Evolutionary conservation across 257 asterid genomes (phyloP).

Genomic region (Rauvolfia tetraphylla): DNA sequence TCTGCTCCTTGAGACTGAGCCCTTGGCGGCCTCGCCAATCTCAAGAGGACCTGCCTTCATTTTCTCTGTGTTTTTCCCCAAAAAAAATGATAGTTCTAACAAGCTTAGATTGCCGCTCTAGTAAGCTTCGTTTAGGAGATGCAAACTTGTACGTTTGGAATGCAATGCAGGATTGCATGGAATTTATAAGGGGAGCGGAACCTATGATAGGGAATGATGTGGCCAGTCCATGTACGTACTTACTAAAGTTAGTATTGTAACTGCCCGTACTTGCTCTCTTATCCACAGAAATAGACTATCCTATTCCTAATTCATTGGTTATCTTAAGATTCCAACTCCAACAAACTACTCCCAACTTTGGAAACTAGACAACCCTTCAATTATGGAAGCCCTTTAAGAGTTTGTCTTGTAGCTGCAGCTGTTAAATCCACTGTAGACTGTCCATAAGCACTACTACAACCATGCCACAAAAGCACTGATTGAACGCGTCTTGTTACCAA

Average conservation of each 20-base stretch:
- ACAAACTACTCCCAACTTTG: neutral
- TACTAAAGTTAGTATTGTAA: constrained; percentile 14
- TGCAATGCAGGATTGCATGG: neutral
- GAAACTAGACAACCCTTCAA: neutral
- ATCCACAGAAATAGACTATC: neutral
- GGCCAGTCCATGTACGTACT: constrained; percentile 6
- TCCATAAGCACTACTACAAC: neutral
- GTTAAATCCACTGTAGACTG: neutral
- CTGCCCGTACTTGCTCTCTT: constrained; percentile 29
- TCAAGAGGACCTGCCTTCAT: constrained; percentile 29
- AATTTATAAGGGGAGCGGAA: constrained; percentile 4
- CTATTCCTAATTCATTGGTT: neutral
- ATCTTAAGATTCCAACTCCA: constrained; percentile 24
- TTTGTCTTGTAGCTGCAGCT: neutral
- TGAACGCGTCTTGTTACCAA: neutral
- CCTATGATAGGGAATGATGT: neutral
- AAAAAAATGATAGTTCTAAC: neutral
- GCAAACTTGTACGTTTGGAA: neutral
- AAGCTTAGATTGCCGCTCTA: neutral
- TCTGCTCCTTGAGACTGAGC: neutral
- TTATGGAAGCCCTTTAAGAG: neutral
- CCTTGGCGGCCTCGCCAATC: constrained; percentile 13
- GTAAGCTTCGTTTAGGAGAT: neutral
- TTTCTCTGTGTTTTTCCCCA: neutral
- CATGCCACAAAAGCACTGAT: neutral